Percentiles rank a stretch among this genome's conserved stretches.
Evolutionary conservation across 31 red algal species (phyloP).

Genomic region (Porphyra umbilicalis): DNA sequence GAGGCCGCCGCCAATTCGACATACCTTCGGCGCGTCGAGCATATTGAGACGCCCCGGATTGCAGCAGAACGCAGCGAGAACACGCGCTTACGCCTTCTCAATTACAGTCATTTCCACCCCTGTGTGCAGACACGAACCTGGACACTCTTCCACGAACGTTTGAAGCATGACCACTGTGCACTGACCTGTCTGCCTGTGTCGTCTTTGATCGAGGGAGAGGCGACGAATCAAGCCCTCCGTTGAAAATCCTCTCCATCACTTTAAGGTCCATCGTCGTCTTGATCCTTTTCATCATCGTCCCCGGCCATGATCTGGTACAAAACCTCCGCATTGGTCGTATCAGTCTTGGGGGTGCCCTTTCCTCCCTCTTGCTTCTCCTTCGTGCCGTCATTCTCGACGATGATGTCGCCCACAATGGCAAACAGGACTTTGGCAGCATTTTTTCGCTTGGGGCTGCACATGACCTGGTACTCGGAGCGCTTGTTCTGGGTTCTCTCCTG

Average conservation of each 20-base stretch:
- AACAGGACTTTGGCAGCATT: no score
- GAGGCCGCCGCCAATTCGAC: neutral
- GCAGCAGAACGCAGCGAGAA: neutral
- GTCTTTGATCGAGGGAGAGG: neutral
- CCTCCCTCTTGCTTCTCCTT: neutral
- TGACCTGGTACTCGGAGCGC: no score
- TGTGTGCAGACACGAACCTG: conserved; percentile 5
- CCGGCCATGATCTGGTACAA: neutral
- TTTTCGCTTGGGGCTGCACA: no score
- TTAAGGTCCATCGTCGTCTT: no score
- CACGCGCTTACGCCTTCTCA: conserved; percentile 3
- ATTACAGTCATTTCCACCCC: conserved; percentile 16
- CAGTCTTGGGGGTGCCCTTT: neutral
- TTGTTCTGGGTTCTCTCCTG: no score
- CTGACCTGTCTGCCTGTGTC: neutral
- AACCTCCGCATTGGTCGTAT: no score
- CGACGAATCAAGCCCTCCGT: neutral
- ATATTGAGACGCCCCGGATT: neutral
- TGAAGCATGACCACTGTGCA: neutral
- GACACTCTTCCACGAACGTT: neutral
- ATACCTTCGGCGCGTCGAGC: neutral
- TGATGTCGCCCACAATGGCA: no score
- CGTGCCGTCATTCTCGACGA: no score
- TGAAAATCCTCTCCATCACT: no score
- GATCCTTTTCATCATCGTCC: neutral